These are phyloP conservation scores for Penicillium egyptiacum DNA, from an alignment of 495 filamentous ascomycete genomes.

Conservation along the genomic window DNA sequence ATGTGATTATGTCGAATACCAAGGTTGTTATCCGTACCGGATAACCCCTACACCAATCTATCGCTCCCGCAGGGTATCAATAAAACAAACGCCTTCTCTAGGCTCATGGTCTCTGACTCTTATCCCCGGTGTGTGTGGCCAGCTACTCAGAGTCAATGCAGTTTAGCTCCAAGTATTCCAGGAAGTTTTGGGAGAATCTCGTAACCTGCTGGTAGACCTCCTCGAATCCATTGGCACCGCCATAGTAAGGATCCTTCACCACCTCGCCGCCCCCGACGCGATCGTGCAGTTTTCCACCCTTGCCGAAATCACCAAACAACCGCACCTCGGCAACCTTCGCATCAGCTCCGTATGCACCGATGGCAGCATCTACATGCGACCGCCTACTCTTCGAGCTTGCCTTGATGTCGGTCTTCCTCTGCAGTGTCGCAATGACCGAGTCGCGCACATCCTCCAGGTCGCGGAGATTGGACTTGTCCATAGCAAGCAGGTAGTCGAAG, in stretches of 20 bases:
- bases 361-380: constrained; percentile 28
- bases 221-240: constrained; percentile 77
- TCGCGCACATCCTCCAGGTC: constrained; percentile 63
- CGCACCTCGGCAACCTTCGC: constrained; percentile 57
- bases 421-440: constrained; percentile 52
- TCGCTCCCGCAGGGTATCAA: constrained; percentile 19
- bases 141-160: not conserved
- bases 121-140: not conserved
- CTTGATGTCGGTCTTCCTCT: constrained; percentile 28
- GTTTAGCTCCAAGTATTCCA: constrained; percentile 49
- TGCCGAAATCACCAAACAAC: constrained; percentile 81
- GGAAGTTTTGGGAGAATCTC: constrained; percentile 75
- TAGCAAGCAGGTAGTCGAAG: constrained; percentile 93
- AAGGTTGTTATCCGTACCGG: too few relatives aligned
- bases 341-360: constrained; percentile 32
- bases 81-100: not conserved
- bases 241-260: constrained; percentile 93
- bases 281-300: constrained; percentile 68
- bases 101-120: not conserved
- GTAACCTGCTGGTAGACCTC: constrained; percentile 80
- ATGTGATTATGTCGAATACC: too few relatives aligned
- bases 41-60: too few relatives aligned
- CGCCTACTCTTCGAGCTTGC: constrained; percentile 28
- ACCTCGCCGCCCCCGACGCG: constrained; percentile 68
- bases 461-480: constrained; percentile 82